These are phyloP conservation scores for Fusarium sp. DNA, from an alignment of 2,329 filamentous ascomycete genomes.

Conservation along the genomic window DNA sequence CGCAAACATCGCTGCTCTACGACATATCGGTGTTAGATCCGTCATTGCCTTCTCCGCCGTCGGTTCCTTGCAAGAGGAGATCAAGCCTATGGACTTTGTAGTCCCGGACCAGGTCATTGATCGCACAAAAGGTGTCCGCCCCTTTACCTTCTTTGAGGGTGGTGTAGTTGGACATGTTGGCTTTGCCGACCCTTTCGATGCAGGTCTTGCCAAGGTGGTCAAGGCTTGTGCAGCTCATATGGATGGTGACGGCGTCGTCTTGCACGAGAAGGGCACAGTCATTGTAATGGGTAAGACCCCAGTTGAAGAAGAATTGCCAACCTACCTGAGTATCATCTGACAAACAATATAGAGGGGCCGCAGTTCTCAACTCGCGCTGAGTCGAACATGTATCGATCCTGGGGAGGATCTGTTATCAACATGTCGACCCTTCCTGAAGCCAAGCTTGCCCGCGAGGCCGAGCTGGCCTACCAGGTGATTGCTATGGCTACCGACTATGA, in stretches of 20 bases:
- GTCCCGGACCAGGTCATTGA: conserved; percentile 97
- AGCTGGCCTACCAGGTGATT: conserved; percentile 97
- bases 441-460: conserved; percentile 94
- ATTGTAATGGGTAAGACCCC: conserved; percentile 82
- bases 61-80: conserved; percentile 89
- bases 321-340: conserved; percentile 32
- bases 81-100: conserved; percentile 96
- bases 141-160: conserved; percentile 95
- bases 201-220: conserved; percentile 79
- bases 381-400: conserved; percentile 92
- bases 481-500: conserved; percentile 99
- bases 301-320: not conserved
- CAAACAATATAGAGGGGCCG: conserved; percentile 78
- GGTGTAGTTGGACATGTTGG: conserved; percentile 94
- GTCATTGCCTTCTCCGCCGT: conserved; percentile 97
- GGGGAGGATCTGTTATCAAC: conserved; percentile 96
- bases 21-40: conserved; percentile 87
- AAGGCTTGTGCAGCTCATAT: conserved; percentile 79
- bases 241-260: conserved; percentile 83
- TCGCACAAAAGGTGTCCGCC: conserved; percentile 92
- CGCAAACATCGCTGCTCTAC: conserved; percentile 98
- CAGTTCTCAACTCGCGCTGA: conserved; percentile 98
- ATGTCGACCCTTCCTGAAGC: conserved; percentile 97
- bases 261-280: conserved; percentile 87
- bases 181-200: conserved; percentile 96